Percentiles rank a stretch among this genome's conserved stretches.
Conservation (phyloP, 179 eudicot genomes). For the Carnegiea gigantea region DNA sequence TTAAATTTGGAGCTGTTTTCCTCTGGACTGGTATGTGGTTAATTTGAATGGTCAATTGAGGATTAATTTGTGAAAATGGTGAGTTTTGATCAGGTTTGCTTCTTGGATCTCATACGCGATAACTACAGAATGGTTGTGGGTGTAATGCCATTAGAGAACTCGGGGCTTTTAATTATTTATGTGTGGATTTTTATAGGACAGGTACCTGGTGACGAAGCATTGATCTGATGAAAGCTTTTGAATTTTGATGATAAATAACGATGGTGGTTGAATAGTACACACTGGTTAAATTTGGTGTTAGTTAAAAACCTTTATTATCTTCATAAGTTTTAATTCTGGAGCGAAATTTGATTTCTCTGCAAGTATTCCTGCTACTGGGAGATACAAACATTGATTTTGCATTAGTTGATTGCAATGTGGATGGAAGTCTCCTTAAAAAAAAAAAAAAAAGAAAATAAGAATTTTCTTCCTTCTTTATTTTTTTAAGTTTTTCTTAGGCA, state of each 20-base stretch:
- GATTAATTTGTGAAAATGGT: not conserved
- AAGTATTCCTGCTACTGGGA: not conserved
- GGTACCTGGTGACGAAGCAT: not conserved
- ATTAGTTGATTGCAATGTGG: not conserved
- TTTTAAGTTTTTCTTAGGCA: not conserved
- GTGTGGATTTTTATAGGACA: not conserved
- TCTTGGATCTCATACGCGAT: not conserved
- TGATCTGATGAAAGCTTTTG: not conserved
- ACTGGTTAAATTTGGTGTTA: not conserved
- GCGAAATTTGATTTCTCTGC: not conserved
- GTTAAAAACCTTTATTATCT: not conserved
- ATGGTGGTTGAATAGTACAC: not conserved
- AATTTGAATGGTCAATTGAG: constrained; percentile 4
- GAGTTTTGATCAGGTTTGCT: not conserved
- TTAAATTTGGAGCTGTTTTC: not conserved
- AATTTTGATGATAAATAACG: not conserved
- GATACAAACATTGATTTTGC: not conserved
- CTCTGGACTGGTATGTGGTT: not conserved
- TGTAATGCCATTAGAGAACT: not conserved
- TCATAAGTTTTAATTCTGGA: not conserved
- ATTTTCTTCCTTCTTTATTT: not conserved
- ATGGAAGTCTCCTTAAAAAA: not conserved
- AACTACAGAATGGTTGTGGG: not conserved
- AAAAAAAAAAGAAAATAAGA: not conserved
- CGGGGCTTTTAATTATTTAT: not conserved